Conservation (phyloP, 2,329 filamentous ascomycete species). For the Helotiales sp. region DNA sequence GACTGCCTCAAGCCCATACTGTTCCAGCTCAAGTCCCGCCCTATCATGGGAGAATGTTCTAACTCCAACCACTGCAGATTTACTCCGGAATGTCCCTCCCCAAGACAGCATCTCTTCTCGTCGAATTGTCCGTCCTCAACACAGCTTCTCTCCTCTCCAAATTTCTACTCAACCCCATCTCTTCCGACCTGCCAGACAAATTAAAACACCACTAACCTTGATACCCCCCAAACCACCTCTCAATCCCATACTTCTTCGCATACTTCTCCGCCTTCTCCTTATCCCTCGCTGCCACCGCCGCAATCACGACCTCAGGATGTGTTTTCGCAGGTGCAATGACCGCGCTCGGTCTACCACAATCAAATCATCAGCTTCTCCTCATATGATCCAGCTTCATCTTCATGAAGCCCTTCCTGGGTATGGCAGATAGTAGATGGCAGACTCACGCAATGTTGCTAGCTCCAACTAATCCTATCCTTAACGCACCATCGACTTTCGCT, state of each 20-base stretch:
- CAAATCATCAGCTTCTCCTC: background rate
- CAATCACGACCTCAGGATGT: slow-evolving; percentile 54
- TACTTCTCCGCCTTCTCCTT: slow-evolving; percentile 46
- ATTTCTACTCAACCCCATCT: too few relatives aligned
- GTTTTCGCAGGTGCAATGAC: slow-evolving; percentile 50
- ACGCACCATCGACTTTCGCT: slow-evolving; percentile 25
- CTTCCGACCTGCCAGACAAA: too few relatives aligned
- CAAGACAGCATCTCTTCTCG: too few relatives aligned
- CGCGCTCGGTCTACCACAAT: slow-evolving; percentile 37
- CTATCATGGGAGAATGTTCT: too few relatives aligned
- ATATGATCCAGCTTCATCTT: background rate
- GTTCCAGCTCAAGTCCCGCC: too few relatives aligned
- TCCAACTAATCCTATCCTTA: slow-evolving; percentile 38
- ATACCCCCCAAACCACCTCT: slow-evolving; percentile 11
- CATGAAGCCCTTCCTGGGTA: background rate
- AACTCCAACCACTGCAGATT: too few relatives aligned
- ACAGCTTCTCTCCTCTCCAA: too few relatives aligned
- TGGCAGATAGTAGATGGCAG: background rate
- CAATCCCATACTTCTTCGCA: slow-evolving; percentile 15
- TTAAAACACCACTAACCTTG: slow-evolving; percentile 23
- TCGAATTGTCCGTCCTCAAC: too few relatives aligned
- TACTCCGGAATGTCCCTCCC: too few relatives aligned
- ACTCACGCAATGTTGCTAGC: slow-evolving; percentile 37
- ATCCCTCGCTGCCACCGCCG: slow-evolving; percentile 53
- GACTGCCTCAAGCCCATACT: too few relatives aligned